Evolutionary conservation across 768 basidiomycete species (phyloP).

Genomic region (Agaricus sinodeliciosus): DNA sequence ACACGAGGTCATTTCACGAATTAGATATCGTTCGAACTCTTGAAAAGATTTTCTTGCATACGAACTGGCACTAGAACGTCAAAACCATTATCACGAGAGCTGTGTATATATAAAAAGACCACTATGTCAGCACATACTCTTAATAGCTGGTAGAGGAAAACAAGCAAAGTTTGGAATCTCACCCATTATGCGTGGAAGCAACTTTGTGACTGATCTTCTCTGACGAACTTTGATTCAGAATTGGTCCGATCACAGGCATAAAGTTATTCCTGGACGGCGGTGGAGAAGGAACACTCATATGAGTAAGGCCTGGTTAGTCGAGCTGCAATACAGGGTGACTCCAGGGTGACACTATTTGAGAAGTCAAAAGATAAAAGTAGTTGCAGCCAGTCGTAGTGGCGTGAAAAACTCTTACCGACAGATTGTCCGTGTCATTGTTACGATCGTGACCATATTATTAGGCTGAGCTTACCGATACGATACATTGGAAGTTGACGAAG

Average conservation of each 20-base stretch:
- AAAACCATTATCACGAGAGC: background rate
- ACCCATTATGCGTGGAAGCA: slow-evolving; percentile 11
- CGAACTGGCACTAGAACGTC: background rate
- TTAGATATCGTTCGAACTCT: background rate
- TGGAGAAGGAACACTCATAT: slow-evolving; percentile 6
- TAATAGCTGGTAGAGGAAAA: background rate
- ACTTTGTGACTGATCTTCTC: slow-evolving; percentile 14
- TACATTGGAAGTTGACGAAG: background rate
- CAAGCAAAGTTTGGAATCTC: slow-evolving; percentile 1
- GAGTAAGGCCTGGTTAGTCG: slow-evolving; percentile 4
- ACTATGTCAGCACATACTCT: slow-evolving; percentile 2
- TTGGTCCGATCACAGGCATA: slow-evolving; percentile 7
- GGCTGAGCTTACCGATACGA: slow-evolving; percentile 1
- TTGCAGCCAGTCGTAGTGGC: slow-evolving; percentile 13
- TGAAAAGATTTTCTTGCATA: background rate
- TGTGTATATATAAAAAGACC: background rate
- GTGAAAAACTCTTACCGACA: background rate
- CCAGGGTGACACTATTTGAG: background rate
- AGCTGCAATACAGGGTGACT: background rate
- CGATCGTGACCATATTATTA: slow-evolving; percentile 8
- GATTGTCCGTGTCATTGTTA: slow-evolving; percentile 6
- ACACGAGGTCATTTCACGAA: background rate
- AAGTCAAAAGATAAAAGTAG: slow-evolving; percentile 6
- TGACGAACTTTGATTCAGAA: slow-evolving; percentile 4
- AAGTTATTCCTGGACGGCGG: slow-evolving; percentile 10